Evolutionary conservation across 2,329 filamentous ascomycete species (phyloP).

Genomic region (Fusarium tanahbumbuense): DNA sequence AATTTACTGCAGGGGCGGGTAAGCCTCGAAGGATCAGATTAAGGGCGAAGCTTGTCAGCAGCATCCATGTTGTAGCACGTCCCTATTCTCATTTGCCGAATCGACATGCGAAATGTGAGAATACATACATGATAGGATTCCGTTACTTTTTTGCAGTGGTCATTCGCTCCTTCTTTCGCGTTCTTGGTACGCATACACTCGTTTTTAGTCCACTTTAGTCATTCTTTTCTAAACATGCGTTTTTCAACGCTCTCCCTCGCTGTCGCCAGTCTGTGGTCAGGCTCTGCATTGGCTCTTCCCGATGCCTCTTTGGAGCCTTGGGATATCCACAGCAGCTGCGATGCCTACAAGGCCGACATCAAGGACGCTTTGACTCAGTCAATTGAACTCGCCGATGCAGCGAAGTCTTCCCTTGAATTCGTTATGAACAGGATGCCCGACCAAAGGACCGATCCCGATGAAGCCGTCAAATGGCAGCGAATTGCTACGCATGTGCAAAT

Average conservation of each 20-base stretch:
- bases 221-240: background rate
- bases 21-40: constrained; percentile 1
- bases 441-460: background rate
- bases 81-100: background rate
- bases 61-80: background rate
- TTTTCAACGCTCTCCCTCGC: background rate
- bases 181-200: background rate
- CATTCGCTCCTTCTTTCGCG: constrained; percentile 5
- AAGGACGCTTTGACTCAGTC: constrained; percentile 9
- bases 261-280: background rate
- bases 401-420: background rate
- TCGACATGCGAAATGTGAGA: background rate
- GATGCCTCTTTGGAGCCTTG: constrained; percentile 5
- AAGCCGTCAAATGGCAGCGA: background rate
- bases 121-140: constrained; percentile 6
- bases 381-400: constrained; percentile 13
- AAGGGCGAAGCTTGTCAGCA: background rate
- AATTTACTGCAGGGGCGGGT: constrained; percentile 16
- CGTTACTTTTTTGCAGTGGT: background rate
- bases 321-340: constrained; percentile 12
- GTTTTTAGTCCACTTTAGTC: constrained; percentile 6
- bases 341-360: constrained; percentile 2
- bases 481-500: background rate
- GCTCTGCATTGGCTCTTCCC: background rate
- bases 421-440: background rate